Conservation (phyloP, 2,329 filamentous ascomycete species). For the Westerdykella sp. region DNA sequence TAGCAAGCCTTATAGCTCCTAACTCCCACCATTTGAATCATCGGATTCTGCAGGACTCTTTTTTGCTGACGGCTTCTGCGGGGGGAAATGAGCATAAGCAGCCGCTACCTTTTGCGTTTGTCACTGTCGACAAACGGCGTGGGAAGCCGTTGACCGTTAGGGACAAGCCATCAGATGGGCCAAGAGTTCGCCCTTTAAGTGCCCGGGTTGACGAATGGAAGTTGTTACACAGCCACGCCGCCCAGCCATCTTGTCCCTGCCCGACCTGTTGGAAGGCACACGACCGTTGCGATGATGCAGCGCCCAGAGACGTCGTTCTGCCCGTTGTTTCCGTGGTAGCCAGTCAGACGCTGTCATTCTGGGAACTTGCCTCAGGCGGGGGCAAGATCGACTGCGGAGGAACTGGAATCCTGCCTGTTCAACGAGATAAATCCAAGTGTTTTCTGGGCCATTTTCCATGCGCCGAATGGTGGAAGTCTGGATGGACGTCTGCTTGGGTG, state of each 20-base stretch:
- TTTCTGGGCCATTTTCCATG: no score
- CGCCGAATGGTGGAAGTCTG: neutral
- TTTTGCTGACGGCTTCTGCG: neutral
- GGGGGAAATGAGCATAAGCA: neutral
- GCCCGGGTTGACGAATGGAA: conserved; percentile 9
- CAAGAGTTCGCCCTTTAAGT: conserved; percentile 19
- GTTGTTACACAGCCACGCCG: conserved; percentile 21
- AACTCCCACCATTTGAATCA: no score
- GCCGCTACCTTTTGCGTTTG: neutral
- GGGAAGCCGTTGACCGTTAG: no score
- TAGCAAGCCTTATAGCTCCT: no score
- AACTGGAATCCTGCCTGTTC: neutral
- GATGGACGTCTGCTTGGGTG: conserved; percentile 4
- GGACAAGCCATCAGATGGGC: conserved; percentile 1
- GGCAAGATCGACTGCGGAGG: neutral
- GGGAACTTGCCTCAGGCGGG: neutral
- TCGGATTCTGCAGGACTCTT: no score
- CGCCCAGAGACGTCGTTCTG: conserved; percentile 2
- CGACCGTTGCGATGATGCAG: conserved; percentile 2
- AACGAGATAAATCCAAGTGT: no score
- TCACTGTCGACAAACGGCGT: neutral
- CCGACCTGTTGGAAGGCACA: neutral
- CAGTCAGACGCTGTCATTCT: conserved; percentile 1
- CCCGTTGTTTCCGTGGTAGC: neutral
- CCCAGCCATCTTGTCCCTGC: conserved; percentile 20